Evolutionary conservation across 1,139 yeast genomes (phyloP), one percentile per base, ranked within the genome.

Genomic region (Kurtzmaniella quercitrusa): DNA sequence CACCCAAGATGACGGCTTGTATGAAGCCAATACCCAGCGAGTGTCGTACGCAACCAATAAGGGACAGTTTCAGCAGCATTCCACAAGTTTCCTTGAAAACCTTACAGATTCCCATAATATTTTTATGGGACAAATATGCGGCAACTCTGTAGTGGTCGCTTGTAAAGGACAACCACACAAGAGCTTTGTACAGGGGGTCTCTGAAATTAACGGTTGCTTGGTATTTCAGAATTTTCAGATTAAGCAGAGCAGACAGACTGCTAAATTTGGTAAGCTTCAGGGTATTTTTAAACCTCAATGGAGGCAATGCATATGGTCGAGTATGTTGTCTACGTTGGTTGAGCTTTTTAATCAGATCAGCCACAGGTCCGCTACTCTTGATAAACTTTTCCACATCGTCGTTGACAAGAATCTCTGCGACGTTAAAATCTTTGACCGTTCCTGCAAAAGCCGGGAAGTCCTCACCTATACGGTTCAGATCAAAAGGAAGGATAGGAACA

Each of bases 31-130:
- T 65, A 0, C 98, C 98, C 2, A 78, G 66, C 0, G 89, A 78
- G 52, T 91, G 94, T 40, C 95, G 79, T 7, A 88, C 95, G 61
- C 96, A 83, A 0, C 96, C 96, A 37, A 93, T 74, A 9, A 93
- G 71, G 0, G 96, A 83, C 36, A 82, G 78, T 28, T 79, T 76
- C 36, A 87, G 77, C 8, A 83, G 76, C 66, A 93, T 71, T 51
- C 88, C 93, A 54, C 96, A 87, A 0, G 98, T 91, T 57, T 93
- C 98, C 54, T 93, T 93, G 56, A 89, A 79, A 12, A 88, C 85
- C 54, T 91, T 88, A 60, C 97, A 89, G 60, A 88, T 78, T 1
- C 89, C 84, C 56, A 93, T 63, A 12, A 93, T 68, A 38, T 80
- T 76, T 35, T 72, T 68, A 57, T 87, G 95, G 33, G 80, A 69